Percentiles rank a stretch among this genome's conserved stretches.
These are phyloP conservation scores for Candida sithepensis DNA, from an alignment of 805 yeast genomes.

Conservation along the genomic window DNA sequence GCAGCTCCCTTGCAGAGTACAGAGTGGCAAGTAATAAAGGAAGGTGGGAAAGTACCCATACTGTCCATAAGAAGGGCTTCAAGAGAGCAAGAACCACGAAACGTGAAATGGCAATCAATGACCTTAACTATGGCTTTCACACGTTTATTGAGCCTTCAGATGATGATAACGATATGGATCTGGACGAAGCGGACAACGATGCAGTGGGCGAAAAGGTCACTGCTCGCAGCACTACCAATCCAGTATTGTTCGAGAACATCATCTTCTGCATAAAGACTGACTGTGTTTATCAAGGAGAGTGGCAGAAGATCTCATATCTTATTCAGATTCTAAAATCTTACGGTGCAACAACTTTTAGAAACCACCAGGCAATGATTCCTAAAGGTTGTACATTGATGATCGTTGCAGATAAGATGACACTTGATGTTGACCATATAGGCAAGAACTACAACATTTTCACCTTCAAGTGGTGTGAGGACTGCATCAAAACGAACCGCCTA, in stretches of 20 bases:
- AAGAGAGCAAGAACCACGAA: constrained; percentile 18
- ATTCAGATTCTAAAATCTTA: constrained; percentile 35
- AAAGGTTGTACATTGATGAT: constrained; percentile 22
- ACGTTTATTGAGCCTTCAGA: not conserved
- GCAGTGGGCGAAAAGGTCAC: not conserved
- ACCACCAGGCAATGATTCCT: constrained; percentile 27
- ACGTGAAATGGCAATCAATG: constrained; percentile 11
- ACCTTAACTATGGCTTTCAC: constrained; percentile 11
- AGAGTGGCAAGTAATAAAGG: constrained; percentile 19
- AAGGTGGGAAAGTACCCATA: constrained; percentile 12
- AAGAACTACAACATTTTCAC: constrained; percentile 52
- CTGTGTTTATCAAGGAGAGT: constrained; percentile 27
- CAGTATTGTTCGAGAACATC: constrained; percentile 39
- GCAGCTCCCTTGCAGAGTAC: constrained; percentile 56
- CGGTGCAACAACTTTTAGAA: constrained; percentile 47
- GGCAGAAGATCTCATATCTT: constrained; percentile 32
- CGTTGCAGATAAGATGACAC: constrained; percentile 38
- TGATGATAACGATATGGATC: constrained; percentile 2
- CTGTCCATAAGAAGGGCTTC: constrained; percentile 26
- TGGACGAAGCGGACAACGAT: not conserved
- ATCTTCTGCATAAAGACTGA: constrained; percentile 56
- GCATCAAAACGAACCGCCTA: constrained; percentile 40
- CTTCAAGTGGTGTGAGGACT: constrained; percentile 73
- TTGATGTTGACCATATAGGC: constrained; percentile 35
- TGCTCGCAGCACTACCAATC: too few relatives aligned